Percentiles rank a stretch among this genome's conserved stretches.
Conservation (phyloP, 1,284 basidiomycete genomes). For the Neolentinus lepideus region DNA sequence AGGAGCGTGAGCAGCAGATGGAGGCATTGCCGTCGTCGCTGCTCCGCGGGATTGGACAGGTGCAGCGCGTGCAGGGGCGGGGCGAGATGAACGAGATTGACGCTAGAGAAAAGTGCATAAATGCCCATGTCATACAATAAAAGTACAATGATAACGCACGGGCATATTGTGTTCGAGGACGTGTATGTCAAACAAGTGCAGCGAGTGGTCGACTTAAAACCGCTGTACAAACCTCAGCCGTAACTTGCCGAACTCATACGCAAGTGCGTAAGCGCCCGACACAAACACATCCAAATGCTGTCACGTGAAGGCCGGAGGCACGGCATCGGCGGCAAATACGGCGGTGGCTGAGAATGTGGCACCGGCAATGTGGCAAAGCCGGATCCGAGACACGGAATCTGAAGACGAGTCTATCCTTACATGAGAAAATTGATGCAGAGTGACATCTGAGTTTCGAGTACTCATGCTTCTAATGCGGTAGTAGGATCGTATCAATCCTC, state of each 20-base stretch:
- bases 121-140: conserved; percentile 21
- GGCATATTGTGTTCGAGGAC: not conserved
- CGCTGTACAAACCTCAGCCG: not conserved
- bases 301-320: no score
- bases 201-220: not conserved
- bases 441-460: no score
- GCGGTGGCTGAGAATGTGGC: no score
- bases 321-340: no score
- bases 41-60: conserved; percentile 35
- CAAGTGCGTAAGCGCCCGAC: not conserved
- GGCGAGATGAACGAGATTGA: conserved; percentile 47
- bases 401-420: no score
- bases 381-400: no score
- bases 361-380: no score
- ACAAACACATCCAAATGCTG: not conserved
- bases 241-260: not conserved
- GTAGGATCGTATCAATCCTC: no score
- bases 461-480: no score
- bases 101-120: conserved; percentile 30
- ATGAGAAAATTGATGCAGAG: no score
- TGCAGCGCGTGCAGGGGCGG: conserved; percentile 21
- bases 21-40: conserved; percentile 32
- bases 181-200: not conserved
- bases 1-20: conserved; percentile 28
- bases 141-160: conserved; percentile 12